phyloP scores from a whole-genome alignment of 2,329 filamentous ascomycete species.

The Tympanopsis confertula region DNA sequence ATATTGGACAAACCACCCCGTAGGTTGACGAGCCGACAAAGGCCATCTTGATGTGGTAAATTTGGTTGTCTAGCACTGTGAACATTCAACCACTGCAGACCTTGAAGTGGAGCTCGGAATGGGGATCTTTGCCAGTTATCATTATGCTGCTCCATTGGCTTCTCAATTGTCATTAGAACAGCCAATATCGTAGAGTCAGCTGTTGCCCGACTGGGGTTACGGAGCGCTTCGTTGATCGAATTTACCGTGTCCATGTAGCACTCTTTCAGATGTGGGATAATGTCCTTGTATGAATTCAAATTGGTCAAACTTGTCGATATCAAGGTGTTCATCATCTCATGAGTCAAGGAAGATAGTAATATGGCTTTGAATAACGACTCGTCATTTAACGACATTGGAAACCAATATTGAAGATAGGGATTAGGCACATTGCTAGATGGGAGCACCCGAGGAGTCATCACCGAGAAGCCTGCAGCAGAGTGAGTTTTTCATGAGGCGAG shows the following conservation, averaged over 20 bases:
- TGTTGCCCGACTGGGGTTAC: not conserved
- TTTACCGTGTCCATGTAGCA: not conserved
- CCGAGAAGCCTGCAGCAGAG: not conserved
- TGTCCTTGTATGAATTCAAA: not conserved
- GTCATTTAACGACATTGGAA: not conserved
- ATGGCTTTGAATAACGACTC: not conserved
- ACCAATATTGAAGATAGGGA: not conserved
- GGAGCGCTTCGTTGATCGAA: not conserved
- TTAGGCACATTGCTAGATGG: not conserved
- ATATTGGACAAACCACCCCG: not conserved
- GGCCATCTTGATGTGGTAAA: not conserved
- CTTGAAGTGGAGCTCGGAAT: not conserved
- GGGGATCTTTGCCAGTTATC: not conserved
- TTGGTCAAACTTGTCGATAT: not conserved
- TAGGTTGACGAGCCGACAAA: not conserved
- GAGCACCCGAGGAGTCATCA: not conserved
- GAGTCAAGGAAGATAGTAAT: not conserved
- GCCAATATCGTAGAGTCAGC: not conserved
- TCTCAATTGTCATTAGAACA: not conserved
- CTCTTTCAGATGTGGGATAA: not conserved
- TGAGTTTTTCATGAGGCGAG: not conserved
- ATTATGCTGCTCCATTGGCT: not conserved
- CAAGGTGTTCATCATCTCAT: not conserved
- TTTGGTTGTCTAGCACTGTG: not conserved
- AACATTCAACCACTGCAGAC: not conserved